Base-by-base conservation (phyloP, 306 rosid species). In the Rubus idaeus region DNA sequence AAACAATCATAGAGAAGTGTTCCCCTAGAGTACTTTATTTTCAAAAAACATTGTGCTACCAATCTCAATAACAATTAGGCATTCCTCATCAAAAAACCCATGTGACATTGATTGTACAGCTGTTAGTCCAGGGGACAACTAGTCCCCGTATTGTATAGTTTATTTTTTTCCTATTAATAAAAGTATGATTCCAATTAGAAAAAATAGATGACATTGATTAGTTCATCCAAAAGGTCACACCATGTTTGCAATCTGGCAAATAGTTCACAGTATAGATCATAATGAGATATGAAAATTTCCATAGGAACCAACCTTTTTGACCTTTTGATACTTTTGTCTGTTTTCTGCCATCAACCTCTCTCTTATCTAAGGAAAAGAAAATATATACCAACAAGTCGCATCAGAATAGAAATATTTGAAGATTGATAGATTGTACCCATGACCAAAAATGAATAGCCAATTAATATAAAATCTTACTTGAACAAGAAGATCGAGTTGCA, bases 281-380 rank as follows among this genome's bases (percentile, higher is more conserved):
- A 78, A 66, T 30, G 40, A 71, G 68, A 76, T 45, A 51, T 46
- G 45, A 79, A 68, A 76, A 63, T 67, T 72, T 77, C 75, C 71
- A 67, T n/a, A 72, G 78, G 42, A 64, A 89, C 91, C 76, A 72
- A 94, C 98, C 98, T 91, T 94, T 88, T 89, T 91, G 81, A 94
- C 93, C 85, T 87, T 90, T 84, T 92, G 96, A 84, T 94, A 92
- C 90, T 89, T 94, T 49, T 91, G 98, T 83, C 97, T 86, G 88
- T 91, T 94, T 83, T 92, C 93, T 44, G 97, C 97, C 83, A 91
- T 90, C 80, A 90, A 73, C 63, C 90, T 90, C 85, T 94, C 98
- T 86, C 97, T 90, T 83, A 90, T 92, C 98, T 94, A 87, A 68
- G 71, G 61, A 62, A 67, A 63, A 58, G 53, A 75, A 77, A 16